Percentiles rank a stretch among this genome's conserved stretches.
These are phyloP conservation scores for Bretziella fagacearum DNA, from an alignment of 2,329 filamentous ascomycete genomes.

Conservation along the genomic window DNA sequence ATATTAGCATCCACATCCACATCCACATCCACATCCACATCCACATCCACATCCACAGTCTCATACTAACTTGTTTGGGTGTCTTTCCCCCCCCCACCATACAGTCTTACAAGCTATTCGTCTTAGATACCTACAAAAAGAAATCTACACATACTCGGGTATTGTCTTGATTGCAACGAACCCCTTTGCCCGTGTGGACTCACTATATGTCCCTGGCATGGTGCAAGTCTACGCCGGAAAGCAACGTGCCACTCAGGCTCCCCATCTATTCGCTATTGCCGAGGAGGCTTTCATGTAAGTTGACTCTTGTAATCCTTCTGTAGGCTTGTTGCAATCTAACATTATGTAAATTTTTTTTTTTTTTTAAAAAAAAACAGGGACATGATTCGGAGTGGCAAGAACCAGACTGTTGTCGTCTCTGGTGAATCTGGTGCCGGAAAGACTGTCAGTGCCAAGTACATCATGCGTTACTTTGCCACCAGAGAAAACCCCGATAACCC, in stretches of 20 bases:
- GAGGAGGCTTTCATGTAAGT: slow-evolving; percentile 93
- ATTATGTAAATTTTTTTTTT: not conserved
- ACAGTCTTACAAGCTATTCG: slow-evolving; percentile 93
- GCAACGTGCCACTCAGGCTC: slow-evolving; percentile 88
- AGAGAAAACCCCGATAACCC: slow-evolving; percentile 85
- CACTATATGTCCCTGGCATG: slow-evolving; percentile 96
- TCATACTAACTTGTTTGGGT: too few species aligned
- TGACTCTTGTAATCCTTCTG: too few species aligned
- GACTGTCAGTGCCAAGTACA: slow-evolving; percentile 98
- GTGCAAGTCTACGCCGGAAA: slow-evolving; percentile 98
- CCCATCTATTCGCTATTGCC: slow-evolving; percentile 95
- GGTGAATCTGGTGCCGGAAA: slow-evolving; percentile 98
- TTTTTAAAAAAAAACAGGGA: slow-evolving; percentile 38
- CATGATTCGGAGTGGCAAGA: slow-evolving; percentile 89
- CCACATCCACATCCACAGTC: not conserved
- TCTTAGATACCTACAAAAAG: slow-evolving; percentile 91
- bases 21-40: not conserved
- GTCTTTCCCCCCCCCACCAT: slow-evolving; percentile 1
- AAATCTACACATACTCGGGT: slow-evolving; percentile 98
- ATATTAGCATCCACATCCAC: too few species aligned
- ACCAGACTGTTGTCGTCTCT: slow-evolving; percentile 98
- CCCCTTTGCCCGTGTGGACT: slow-evolving; percentile 92
- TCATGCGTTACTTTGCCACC: slow-evolving; percentile 98
- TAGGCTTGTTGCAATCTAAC: slow-evolving; percentile 23
- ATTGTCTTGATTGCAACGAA: slow-evolving; percentile 98